Evolutionary conservation across 352 stramenopile genomes (phyloP).

Genomic region (Globisporangium heterothallicum): DNA sequence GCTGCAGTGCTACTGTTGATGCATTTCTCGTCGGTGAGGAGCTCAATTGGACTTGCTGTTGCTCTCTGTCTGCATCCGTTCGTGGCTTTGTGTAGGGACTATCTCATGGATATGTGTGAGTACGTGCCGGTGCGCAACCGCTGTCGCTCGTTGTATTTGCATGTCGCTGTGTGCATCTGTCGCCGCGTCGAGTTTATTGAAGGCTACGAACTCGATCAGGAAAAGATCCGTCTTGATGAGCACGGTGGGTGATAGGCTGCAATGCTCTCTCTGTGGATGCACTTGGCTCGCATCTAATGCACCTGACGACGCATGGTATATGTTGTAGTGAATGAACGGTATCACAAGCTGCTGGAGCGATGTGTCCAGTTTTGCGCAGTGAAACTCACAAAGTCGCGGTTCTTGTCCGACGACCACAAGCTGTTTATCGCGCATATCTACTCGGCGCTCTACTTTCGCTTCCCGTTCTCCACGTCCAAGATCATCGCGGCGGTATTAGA

Average conservation of each 20-base stretch:
- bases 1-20: neutral
- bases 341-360: slow-evolving; percentile 49
- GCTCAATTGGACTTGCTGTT: no score
- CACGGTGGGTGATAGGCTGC: slow-evolving; percentile 18
- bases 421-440: slow-evolving; percentile 72
- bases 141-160: slow-evolving; percentile 65
- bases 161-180: slow-evolving; percentile 61
- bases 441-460: slow-evolving; percentile 64
- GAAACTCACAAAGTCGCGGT: slow-evolving; percentile 62
- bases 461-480: slow-evolving; percentile 34
- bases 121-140: slow-evolving; percentile 67
- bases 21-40: no score
- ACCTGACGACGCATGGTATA: no score
- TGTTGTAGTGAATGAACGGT: slow-evolving; percentile 49
- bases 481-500: slow-evolving; percentile 51
- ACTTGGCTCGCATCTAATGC: neutral
- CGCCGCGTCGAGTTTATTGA: slow-evolving; percentile 78
- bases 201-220: slow-evolving; percentile 49
- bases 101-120: slow-evolving; percentile 81
- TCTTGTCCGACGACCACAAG: slow-evolving; percentile 66
- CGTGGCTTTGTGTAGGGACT: slow-evolving; percentile 33
- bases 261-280: neutral
- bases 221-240: slow-evolving; percentile 41
- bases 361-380: slow-evolving; percentile 49
- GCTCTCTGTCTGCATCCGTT: slow-evolving; percentile 2